Conservation (phyloP, 176 grass and related monocot genomes). For the Cenchrus purpureus region DNA sequence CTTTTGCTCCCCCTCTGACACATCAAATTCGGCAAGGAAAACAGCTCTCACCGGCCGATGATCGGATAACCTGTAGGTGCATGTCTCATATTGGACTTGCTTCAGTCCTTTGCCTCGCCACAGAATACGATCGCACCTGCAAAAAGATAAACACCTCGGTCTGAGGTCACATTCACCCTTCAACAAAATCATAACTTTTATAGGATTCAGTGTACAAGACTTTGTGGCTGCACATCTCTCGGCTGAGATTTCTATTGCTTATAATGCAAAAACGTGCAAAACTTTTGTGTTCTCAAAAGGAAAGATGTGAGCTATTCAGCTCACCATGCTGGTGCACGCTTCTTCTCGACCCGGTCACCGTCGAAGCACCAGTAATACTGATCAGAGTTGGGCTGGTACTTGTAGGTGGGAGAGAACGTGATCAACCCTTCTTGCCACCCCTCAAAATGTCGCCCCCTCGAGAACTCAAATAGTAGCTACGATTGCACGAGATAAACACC, state of each 20-base stretch:
- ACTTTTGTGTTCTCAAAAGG: background rate
- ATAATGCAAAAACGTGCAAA: background rate
- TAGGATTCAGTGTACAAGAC: constrained; percentile 4
- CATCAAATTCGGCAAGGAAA: constrained; percentile 59
- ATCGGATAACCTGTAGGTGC: constrained; percentile 72
- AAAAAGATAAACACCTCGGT: background rate
- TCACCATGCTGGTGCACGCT: constrained; percentile 89
- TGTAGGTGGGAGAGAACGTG: constrained; percentile 91
- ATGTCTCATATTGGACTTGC: constrained; percentile 75
- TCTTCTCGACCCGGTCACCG: constrained; percentile 46
- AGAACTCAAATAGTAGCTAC: constrained; percentile 72
- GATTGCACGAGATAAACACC: background rate
- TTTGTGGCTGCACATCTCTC: background rate
- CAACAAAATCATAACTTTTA: background rate
- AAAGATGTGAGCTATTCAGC: background rate
- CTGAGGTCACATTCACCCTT: background rate
- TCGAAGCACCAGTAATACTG: constrained; percentile 64
- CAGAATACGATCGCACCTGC: constrained; percentile 95
- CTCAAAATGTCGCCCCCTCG: constrained; percentile 48
- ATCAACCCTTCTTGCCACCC: constrained; percentile 88
- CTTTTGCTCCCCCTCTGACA: constrained; percentile 26
- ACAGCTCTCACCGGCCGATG: constrained; percentile 75
- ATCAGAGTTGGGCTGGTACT: constrained; percentile 81
- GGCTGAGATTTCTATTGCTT: background rate
- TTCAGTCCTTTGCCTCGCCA: constrained; percentile 83